Percentiles rank a stretch among this genome's conserved stretches.
Conservation (phyloP, 2,329 filamentous ascomycete species). For the Talaromyces sp. region DNA sequence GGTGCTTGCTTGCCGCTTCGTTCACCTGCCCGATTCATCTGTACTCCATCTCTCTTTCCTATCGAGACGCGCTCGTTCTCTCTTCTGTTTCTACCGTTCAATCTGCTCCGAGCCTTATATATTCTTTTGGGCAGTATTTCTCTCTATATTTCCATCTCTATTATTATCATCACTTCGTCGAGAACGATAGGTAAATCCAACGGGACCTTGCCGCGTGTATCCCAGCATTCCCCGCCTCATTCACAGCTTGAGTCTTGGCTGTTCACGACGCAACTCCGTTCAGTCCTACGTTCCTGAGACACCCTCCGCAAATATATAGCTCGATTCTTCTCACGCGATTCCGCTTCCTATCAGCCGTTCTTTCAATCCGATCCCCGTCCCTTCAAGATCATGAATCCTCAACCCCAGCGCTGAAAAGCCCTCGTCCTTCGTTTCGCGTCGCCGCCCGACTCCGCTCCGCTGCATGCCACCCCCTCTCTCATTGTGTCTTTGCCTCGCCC, state of each 20-base stretch:
- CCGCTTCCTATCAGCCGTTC: background rate
- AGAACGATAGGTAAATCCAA: background rate
- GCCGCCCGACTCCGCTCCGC: conserved; percentile 3
- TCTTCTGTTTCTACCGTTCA: too few relatives aligned
- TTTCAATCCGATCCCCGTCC: background rate
- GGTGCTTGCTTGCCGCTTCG: conserved; percentile 13
- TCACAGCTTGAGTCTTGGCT: background rate
- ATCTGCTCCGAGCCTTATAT: background rate
- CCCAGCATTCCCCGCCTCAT: conserved; percentile 1
- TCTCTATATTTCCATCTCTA: background rate
- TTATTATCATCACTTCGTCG: background rate
- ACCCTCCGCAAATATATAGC: background rate
- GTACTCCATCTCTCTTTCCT: background rate
- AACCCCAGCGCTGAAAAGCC: conserved; percentile 4
- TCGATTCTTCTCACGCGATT: background rate
- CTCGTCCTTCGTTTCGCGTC: conserved; percentile 13
- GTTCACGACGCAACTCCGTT: background rate
- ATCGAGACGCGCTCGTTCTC: background rate
- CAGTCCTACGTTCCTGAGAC: background rate
- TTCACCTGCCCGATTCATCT: background rate
- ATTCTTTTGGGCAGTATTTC: background rate
- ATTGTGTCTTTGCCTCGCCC: background rate
- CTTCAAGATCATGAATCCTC: conserved; percentile 11
- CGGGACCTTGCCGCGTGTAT: conserved; percentile 5
- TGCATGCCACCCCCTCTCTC: conserved; percentile 7